Base-by-base conservation (phyloP, 1,139 yeast genomes). In the Yamadazyma dendronema region DNA sequence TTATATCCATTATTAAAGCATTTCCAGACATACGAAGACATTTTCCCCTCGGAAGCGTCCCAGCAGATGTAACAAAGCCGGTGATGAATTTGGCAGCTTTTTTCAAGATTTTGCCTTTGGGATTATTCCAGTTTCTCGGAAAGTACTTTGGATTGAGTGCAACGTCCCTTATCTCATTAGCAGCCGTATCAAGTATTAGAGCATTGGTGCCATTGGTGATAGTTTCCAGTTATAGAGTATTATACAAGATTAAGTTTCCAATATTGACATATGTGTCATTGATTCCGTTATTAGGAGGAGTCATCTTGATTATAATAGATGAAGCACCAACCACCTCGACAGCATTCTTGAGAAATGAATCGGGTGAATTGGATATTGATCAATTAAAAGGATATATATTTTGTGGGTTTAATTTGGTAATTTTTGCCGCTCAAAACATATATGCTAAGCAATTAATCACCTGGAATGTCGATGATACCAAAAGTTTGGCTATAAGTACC, bases 391-490 rank as follows among this genome's bases (percentile, higher is more conserved):
- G 73, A 4, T 39, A 65, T 16, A 26, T 49, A 2, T 64, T 50
- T 38, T 62, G 71, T 39, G 40, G 61, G 8, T 34, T 59, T 24
- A 60, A 69, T 40, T 55, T 67, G 7, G 34, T 66, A 3, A 56
- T 65, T 8, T 66, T 67, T 54, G 72, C 72, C 2, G 61, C 64
- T 6, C 72, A 67, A 40, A 67, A 65, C 40, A 66, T 67, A 8
- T 67, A 67, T 42, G 72, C 71, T n/a, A 67, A 67, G 40, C 65
- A 61, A 41, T 49, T 67, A 31, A 57, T 67, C 34, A 67, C 70
- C 1, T 63, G 70, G 68, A 62, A 57, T 30, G 35, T 55, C 4
- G 49, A 44, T 15, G 51, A 51, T 30, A 63, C 67, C 1, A 57
- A 62, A 0, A 50, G 61, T 8, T 49, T 65, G 35, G 69, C 59